Conservation (phyloP, 257 asterid species). For the Solanum virginianum region DNA sequence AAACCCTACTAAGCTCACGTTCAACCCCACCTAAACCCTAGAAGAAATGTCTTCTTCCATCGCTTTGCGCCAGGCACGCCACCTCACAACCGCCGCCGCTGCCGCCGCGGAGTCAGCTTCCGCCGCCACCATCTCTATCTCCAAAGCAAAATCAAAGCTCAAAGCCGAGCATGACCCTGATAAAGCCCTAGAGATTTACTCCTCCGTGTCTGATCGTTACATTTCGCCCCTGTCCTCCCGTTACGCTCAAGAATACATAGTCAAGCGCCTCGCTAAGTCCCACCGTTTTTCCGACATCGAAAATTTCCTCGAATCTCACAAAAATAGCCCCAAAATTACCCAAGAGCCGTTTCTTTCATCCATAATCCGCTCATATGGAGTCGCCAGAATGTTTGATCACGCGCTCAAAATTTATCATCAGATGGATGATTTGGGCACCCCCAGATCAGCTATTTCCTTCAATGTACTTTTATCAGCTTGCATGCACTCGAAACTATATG, state of each 20-base stretch:
- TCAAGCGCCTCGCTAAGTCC: constrained; percentile 64
- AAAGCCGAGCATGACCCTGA: constrained; percentile 45
- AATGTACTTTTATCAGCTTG: constrained; percentile 56
- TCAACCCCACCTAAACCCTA: background rate
- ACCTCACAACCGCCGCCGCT: background rate
- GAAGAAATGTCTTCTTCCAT: background rate
- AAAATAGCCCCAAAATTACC: constrained; percentile 44
- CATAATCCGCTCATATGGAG: constrained; percentile 68
- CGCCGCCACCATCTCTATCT: constrained; percentile 20
- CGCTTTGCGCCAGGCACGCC: background rate
- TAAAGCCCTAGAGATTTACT: constrained; percentile 56
- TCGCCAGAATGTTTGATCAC: constrained; percentile 66
- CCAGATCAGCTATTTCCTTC: constrained; percentile 53
- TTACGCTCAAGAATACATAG: constrained; percentile 56
- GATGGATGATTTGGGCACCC: constrained; percentile 66
- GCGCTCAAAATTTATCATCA: constrained; percentile 41
- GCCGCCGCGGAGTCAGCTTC: background rate
- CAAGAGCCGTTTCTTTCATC: constrained; percentile 59
- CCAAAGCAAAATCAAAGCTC: constrained; percentile 44
- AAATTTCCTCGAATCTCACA: constrained; percentile 63
- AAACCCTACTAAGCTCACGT: background rate
- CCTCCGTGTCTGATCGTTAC: constrained; percentile 38
- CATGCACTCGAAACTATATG: constrained; percentile 21
- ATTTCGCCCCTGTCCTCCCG: constrained; percentile 39
- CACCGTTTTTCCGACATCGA: constrained; percentile 58